Percentiles rank a stretch among this genome's conserved stretches.
phyloP scores from a whole-genome alignment of 805 yeast species.

The Kodamaea leandrae region DNA sequence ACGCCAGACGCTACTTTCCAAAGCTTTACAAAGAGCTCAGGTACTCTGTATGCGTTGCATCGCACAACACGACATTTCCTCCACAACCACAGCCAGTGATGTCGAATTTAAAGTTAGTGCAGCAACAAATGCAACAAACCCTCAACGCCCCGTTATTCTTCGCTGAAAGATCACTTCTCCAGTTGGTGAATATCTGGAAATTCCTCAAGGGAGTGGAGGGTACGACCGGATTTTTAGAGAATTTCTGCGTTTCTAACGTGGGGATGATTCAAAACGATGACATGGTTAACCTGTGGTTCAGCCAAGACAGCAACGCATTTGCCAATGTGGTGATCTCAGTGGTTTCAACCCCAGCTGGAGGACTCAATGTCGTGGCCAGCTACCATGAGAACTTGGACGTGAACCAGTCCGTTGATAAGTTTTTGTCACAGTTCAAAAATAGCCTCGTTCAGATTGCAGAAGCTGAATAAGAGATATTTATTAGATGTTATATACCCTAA shows the following conservation, averaged over 20 bases:
- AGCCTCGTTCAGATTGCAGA: not conserved
- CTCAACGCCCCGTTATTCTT: conserved; percentile 7
- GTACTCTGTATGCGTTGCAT: conserved; percentile 8
- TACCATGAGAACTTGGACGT: conserved; percentile 9
- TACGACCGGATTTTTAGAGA: conserved; percentile 7
- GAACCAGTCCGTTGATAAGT: conserved; percentile 3
- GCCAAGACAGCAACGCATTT: conserved; percentile 10
- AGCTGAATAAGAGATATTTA: not conserved
- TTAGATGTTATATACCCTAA: not conserved
- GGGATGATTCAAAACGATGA: conserved; percentile 4
- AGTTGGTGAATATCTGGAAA: conserved; percentile 9
- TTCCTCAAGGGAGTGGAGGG: conserved; percentile 9
- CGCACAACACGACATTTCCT: conserved; percentile 4
- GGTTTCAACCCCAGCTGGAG: conserved; percentile 6
- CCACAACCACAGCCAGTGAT: conserved; percentile 1
- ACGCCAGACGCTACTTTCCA: conserved; percentile 9
- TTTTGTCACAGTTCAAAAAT: conserved; percentile 1
- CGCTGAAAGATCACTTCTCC: conserved; percentile 7
- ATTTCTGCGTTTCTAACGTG: conserved; percentile 9
- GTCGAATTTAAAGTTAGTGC: conserved; percentile 1
- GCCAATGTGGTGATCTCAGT: conserved; percentile 7
- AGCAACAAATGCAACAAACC: conserved; percentile 5
- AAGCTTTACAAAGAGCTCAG: conserved; percentile 4
- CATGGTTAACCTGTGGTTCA: conserved; percentile 10
- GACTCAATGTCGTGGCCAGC: conserved; percentile 7